Conservation (phyloP, 805 yeast genomes). For the Teunomyces tritomae region DNA sequence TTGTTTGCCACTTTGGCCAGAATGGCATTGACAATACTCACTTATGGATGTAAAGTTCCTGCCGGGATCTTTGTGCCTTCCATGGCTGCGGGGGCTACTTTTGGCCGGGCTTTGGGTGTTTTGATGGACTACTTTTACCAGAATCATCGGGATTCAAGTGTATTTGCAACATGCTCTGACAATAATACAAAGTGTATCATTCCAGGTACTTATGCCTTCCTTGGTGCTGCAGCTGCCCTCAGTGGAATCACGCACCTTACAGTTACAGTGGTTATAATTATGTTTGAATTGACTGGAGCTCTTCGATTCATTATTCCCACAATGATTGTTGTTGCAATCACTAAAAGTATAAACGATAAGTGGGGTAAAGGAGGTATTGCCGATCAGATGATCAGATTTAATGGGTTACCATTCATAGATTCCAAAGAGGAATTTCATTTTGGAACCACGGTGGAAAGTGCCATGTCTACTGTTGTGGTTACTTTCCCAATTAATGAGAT, state of each 20-base stretch:
- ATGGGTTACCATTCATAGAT: slow-evolving; percentile 82
- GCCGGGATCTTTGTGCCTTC: slow-evolving; percentile 98
- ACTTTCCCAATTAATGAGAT: slow-evolving; percentile 36
- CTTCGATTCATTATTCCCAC: slow-evolving; percentile 87
- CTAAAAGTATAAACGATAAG: slow-evolving; percentile 72
- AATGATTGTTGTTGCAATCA: slow-evolving; percentile 90
- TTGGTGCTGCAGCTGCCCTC: slow-evolving; percentile 94
- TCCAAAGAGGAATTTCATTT: slow-evolving; percentile 66
- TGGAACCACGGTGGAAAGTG: slow-evolving; percentile 44
- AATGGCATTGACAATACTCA: slow-evolving; percentile 67
- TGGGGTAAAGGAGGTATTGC: slow-evolving; percentile 89
- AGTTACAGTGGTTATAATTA: slow-evolving; percentile 82
- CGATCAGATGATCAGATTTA: slow-evolving; percentile 86
- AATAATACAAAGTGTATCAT: slow-evolving; percentile 57
- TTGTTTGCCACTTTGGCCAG: slow-evolving; percentile 70
- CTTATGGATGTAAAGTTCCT: slow-evolving; percentile 92
- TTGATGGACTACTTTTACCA: slow-evolving; percentile 49
- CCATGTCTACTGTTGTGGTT: slow-evolving; percentile 54
- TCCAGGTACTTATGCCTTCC: slow-evolving; percentile 91
- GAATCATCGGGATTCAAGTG: slow-evolving; percentile 31
- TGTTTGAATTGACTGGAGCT: slow-evolving; percentile 92
- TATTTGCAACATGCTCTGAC: slow-evolving; percentile 30
- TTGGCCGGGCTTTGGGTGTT: slow-evolving; percentile 85
- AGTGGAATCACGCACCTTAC: slow-evolving; percentile 94
- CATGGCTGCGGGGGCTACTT: slow-evolving; percentile 94